phyloP scores from a whole-genome alignment of 805 yeast species.

The Scheffersomyces spartinae region DNA sequence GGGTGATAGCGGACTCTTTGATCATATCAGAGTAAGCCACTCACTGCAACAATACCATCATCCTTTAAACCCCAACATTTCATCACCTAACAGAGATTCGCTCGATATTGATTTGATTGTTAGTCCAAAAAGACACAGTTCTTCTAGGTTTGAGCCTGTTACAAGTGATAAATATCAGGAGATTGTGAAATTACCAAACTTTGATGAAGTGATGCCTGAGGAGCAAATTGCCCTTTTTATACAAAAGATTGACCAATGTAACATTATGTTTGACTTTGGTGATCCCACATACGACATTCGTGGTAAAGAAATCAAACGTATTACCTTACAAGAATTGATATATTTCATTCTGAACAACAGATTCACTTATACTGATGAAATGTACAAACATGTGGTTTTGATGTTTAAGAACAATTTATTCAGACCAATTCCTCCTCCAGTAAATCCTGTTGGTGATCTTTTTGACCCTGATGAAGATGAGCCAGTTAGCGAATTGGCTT shows the following conservation, averaged over 20 bases:
- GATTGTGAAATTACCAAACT: conserved; percentile 68
- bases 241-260: conserved; percentile 89
- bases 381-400: conserved; percentile 76
- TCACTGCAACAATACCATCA: too few species aligned
- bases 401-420: conserved; percentile 87
- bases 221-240: conserved; percentile 72
- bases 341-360: conserved; percentile 78
- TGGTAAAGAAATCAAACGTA: conserved; percentile 86
- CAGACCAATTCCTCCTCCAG: conserved; percentile 97
- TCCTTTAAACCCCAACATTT: too few species aligned
- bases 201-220: conserved; percentile 75
- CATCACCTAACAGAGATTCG: conserved; percentile 56
- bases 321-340: conserved; percentile 79
- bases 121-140: conserved; percentile 80
- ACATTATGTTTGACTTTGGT: conserved; percentile 83
- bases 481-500: conserved; percentile 89
- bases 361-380: conserved; percentile 78
- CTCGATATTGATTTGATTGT: conserved; percentile 68
- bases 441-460: conserved; percentile 91
- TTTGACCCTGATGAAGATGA: conserved; percentile 99
- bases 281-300: conserved; percentile 88
- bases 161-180: conserved; percentile 31
- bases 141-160: conserved; percentile 77
- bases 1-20: too few species aligned
- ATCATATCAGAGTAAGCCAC: too few species aligned